Base-by-base conservation (phyloP, 306 rosid species). In the Arachis stenosperma region DNA sequence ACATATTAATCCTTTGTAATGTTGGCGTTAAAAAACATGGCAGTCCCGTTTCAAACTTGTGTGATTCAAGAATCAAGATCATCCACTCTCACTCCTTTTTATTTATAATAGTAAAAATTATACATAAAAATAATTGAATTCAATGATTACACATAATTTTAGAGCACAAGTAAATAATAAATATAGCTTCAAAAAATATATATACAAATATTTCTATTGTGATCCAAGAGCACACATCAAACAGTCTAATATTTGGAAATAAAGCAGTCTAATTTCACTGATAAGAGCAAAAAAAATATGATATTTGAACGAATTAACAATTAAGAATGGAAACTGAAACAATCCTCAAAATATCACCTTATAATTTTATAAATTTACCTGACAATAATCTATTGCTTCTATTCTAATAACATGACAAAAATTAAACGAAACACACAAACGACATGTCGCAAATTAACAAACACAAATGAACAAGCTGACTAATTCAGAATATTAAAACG, bases 31-130 rank as follows among this genome's bases (percentile, higher is more conserved):
- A 74, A 63, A 63, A 65, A 42, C 15, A 52, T 40, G 9, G 42
- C 51, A 75, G 67, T 42, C 13, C 12, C 47, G 76, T 59, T 59
- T 29, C 55, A 5, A 50, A 50, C 64, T 53, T 9, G 46, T 33
- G 37, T 33, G 37, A 10, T 42, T 59, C 54, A 33, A 43, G 48
- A 22, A 22, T 22, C 27, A 22, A 22, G 27, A 22, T 22, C 27
- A 8, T 8, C 48, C 11, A 44, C 10, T 2, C 11, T 8, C 3
- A 7, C 10, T 44, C 27, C 27, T 22, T 6, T 44, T 44, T 33
- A 1, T 44, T 8, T 44, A 7, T 44, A 33, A 2, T 33, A 33
- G 4, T 33, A 2, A 33, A 33, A 33, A 33, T 33, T 33, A 33
- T 33, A 33, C 4, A 33, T 2, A 2, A 33, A 33, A 33, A 33